Evolutionary conservation across 2,329 filamentous ascomycete species (phyloP), one percentile per base, ranked within the genome.

Genomic region (Aureobasidium sp.): DNA sequence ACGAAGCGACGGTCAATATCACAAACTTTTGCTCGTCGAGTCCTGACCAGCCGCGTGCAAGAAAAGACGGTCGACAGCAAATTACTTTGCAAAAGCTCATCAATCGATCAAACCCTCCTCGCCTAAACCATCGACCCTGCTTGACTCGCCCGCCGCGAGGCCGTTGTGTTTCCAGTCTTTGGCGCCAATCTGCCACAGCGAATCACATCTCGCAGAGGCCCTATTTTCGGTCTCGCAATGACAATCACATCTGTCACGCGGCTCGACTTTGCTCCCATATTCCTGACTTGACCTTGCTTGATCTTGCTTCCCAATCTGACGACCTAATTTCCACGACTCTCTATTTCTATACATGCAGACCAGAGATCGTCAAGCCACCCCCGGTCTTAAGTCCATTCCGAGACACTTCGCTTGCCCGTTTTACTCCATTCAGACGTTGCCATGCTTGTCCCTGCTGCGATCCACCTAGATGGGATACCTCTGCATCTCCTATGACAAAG

Each of bases 271-370:
- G 9, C 26, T 46, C 10, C 41, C 53, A n/a, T 32, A 17, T 23
- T 26, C 9, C 2, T 9, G 12, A 20, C 55, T 48, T 37, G 55
- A 32, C 52, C 53, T 57, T 57, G 53, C 53, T 57, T 57, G n/a
- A 57, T 23, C 15, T 23, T 20, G 41, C 42, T 48, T 48, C 55
- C 55, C 3, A 39, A 58, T 48, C 39, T n/a, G 42, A 58, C 42
- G n/a, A 23, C 9, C 55, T 29, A 58, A 58, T 58, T 48, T 58
- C 55, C 55, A 55, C 37, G 51, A 55, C 51, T 55, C 51, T 42
- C 36, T 29, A 29, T 55, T 55, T 29, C 34, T 29, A 13, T 23
- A 34, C 17, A 34, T 57, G 52, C 53, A 34, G 34, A 13, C 42
- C 42, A 48, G 15, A 58, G 29, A 58, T 58, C 42, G 26, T 41